Evolutionary conservation across 1,139 yeast genomes (phyloP).

Genomic region (Williopsis jadinii): DNA sequence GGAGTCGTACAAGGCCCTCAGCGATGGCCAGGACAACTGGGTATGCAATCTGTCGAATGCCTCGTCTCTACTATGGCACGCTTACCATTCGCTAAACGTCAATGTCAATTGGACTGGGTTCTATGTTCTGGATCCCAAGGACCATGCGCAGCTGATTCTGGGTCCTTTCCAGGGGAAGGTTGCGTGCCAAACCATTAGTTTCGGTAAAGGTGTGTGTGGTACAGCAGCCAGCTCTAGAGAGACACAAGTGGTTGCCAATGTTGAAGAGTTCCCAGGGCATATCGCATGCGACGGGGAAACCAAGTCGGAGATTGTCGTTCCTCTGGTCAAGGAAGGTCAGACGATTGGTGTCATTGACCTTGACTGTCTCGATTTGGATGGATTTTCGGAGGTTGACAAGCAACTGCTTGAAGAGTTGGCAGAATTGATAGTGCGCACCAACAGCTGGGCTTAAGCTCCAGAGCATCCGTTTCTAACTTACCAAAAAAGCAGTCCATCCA

Average conservation of each 20-base stretch:
- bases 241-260: conserved; percentile 76
- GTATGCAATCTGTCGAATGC: conserved; percentile 84
- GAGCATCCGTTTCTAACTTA: too few species aligned
- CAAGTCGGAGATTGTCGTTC: conserved; percentile 87
- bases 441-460: conserved; percentile 27
- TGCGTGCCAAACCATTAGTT: conserved; percentile 76
- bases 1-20: conserved; percentile 58
- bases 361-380: conserved; percentile 61
- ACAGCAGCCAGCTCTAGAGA: conserved; percentile 51
- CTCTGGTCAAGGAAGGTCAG: conserved; percentile 44
- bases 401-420: conserved; percentile 56
- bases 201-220: conserved; percentile 92
- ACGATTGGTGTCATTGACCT: conserved; percentile 78
- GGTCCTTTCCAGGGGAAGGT: conserved; percentile 98
- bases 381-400: conserved; percentile 61
- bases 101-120: conserved; percentile 92
- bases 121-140: conserved; percentile 40
- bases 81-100: conserved; percentile 55
- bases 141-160: conserved; percentile 46
- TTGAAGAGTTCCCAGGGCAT: conserved; percentile 78
- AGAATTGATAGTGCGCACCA: conserved; percentile 38
- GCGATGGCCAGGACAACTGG: conserved; percentile 67
- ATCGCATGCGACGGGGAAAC: conserved; percentile 98
- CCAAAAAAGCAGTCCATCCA: not conserved
- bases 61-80: conserved; percentile 82